phyloP scores from a whole-genome alignment of 2,329 filamentous ascomycete genomes.

The Neofusicoccum umdonicola region DNA sequence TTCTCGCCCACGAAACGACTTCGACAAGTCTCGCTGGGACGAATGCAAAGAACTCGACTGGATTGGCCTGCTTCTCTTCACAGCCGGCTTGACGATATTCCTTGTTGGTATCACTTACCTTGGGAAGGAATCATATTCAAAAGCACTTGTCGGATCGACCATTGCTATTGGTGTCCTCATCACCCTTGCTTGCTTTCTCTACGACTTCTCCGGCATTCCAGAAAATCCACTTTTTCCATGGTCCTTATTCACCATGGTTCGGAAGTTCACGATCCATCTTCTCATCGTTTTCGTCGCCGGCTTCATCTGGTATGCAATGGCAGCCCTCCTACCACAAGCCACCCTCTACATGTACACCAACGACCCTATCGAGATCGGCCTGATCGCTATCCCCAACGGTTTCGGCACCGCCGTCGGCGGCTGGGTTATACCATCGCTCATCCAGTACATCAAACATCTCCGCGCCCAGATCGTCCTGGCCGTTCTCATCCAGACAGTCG shows the following conservation, averaged over 20 bases:
- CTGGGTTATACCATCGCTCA: conserved; percentile 20
- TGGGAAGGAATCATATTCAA: conserved; percentile 32
- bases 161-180: conserved; percentile 25
- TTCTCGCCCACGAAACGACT: conserved; percentile 37
- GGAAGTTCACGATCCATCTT: conserved; percentile 28
- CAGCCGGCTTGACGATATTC: conserved; percentile 45
- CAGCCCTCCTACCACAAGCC: conserved; percentile 23
- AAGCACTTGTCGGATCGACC: conserved; percentile 27
- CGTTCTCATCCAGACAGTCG: conserved; percentile 24
- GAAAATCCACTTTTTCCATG: conserved; percentile 28
- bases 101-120: conserved; percentile 49
- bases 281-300: conserved; percentile 28
- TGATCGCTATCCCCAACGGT: conserved; percentile 22
- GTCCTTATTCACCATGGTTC: conserved; percentile 27
- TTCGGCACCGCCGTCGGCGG: conserved; percentile 21
- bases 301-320: conserved; percentile 29
- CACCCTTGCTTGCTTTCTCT: conserved; percentile 21
- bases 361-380: conserved; percentile 24
- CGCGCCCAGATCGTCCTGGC: conserved; percentile 23
- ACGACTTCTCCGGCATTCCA: conserved; percentile 22
- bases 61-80: conserved; percentile 47
- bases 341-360: conserved; percentile 23
- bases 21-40: conserved; percentile 27
- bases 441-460: conserved; percentile 24
- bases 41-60: conserved; percentile 44